Evolutionary conservation across 208 protist species (phyloP).

Genomic region (Plasmodiophora brassicae): DNA sequence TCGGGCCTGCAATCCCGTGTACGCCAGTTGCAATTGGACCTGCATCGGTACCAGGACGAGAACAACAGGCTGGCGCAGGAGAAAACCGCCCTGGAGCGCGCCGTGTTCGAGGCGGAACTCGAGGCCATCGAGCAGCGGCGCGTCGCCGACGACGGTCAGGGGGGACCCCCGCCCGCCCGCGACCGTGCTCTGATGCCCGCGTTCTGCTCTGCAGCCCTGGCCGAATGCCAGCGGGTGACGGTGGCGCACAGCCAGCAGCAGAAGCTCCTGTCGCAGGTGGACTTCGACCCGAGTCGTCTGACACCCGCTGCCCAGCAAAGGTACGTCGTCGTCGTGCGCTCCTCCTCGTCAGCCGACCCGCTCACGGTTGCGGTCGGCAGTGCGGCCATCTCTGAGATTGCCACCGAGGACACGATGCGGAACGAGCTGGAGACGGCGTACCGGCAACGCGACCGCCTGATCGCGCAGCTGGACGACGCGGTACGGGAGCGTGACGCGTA

Average conservation of each 20-base stretch:
- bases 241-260: background rate
- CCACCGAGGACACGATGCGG: background rate
- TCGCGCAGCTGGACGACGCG: background rate
- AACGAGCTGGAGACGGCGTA: constrained; percentile 4
- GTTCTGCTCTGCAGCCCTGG: background rate
- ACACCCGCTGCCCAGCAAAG: background rate
- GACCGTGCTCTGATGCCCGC: background rate
- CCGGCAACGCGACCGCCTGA: background rate
- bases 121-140: background rate
- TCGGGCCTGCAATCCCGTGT: no score
- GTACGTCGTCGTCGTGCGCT: background rate
- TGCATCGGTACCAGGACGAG: no score
- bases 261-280: background rate
- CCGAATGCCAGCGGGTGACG: background rate
- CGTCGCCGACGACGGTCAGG: background rate
- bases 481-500: background rate
- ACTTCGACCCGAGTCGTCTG: background rate
- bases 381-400: background rate
- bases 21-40: no score
- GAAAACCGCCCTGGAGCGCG: background rate
- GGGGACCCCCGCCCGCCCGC: background rate
- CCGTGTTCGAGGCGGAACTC: constrained; percentile 13
- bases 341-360: background rate
- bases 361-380: background rate
- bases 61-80: no score